Evolutionary conservation across 225 moss, liverwort and hornwort species (phyloP), one percentile per base, ranked within the genome.

Genomic region (Lunularia cruciata): DNA sequence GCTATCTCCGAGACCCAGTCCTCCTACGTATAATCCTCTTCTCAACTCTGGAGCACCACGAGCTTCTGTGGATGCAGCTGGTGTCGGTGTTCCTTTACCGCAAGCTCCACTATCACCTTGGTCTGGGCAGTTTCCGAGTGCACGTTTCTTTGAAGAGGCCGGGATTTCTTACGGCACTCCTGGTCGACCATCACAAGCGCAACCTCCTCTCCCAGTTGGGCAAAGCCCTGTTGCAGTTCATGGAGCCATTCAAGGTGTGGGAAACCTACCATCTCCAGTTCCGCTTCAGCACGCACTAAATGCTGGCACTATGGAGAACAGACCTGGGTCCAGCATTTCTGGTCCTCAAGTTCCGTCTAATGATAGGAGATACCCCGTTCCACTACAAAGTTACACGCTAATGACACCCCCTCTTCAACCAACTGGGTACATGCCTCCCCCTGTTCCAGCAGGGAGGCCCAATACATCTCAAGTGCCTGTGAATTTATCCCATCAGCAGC

Each of bases 371-470:
- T 86, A 77, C 71, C 76, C 79, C 49, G 74, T 65, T 45, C 72
- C 86, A 60, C 25, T 72, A 13, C 80, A 76, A 74, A 75, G 80
- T 68, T 86, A 82, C 65, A 71, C 62, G 2, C 52, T 34, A 68
- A 83, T 76, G 22, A 71, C 82, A 49, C 58, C 71, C 56, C 16
- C 64, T 18, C 78, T 87, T 73, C 92, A 89, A 56, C 72, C 74
- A 12, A 60, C 55, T 48, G 10, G 77, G 16, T 82, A 77, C 61
- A 53, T 82, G 57, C 31, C 73, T 33, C 90, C 92, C 65, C 87
- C 90, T 63, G 70, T 87, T 74, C 95, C 90, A 69, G 83, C 78
- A 12, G 92, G 86, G 52, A 75, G 75, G 70, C 87, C 88, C 28
- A 73, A 49, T 48, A 77, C 81, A 49, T 49, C 82, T 63, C 87